Evolutionary conservation across 2,329 filamentous ascomycete species (phyloP).

Genomic region (Ophiostoma himal-ulmi): DNA sequence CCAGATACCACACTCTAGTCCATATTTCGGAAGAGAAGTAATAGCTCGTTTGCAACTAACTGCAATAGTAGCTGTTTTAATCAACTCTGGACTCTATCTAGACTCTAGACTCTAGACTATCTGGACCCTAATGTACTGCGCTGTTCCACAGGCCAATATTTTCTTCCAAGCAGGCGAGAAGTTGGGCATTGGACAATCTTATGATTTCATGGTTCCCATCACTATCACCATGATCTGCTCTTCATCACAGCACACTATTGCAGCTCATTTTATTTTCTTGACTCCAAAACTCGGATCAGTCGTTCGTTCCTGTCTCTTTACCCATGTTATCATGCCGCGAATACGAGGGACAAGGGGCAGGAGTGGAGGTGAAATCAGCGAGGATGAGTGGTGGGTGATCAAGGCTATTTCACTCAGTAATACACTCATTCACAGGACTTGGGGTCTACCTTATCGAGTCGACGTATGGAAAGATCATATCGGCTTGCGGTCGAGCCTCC

Average conservation of each 20-base stretch:
- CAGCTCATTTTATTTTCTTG: conserved; percentile 2
- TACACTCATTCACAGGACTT: not conserved
- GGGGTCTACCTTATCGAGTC: not conserved
- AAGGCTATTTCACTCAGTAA: not conserved
- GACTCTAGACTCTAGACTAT: not conserved
- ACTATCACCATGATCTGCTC: not conserved
- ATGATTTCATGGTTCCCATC: not conserved
- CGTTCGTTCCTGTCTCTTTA: not conserved
- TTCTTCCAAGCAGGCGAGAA: not conserved
- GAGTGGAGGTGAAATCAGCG: not conserved
- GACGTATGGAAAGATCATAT: not conserved
- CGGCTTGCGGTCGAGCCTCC: conserved; percentile 6
- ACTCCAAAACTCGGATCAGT: not conserved
- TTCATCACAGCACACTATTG: not conserved
- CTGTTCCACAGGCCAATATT: not conserved
- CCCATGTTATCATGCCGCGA: not conserved
- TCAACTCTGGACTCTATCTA: not conserved
- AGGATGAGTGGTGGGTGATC: not conserved
- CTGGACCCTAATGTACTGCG: not conserved
- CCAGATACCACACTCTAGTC: conserved; percentile 1
- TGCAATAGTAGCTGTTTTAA: conserved; percentile 1
- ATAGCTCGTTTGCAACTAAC: conserved; percentile 2
- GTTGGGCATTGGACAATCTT: conserved; percentile 4
- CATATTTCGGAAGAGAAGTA: not conserved
- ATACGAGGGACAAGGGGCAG: not conserved